Base-by-base conservation (phyloP, 2,329 filamentous ascomycete genomes). In the Reticulascus tulasneorum region DNA sequence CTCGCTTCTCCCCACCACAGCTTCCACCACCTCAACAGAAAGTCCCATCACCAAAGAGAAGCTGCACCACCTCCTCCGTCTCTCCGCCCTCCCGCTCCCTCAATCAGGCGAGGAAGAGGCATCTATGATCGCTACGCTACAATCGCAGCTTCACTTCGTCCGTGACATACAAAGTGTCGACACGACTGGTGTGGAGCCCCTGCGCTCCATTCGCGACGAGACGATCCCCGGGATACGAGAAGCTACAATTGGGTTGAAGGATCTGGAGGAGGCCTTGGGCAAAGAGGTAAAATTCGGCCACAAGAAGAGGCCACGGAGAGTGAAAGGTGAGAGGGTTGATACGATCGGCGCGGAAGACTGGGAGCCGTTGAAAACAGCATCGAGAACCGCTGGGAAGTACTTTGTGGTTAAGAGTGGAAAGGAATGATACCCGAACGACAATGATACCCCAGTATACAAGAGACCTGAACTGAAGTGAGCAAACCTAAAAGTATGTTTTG, bases 91-190 rank as follows among this genome's bases (percentile, higher is more conserved):
- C 0, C 89, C 91, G 0, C 73, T 73, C 2, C 89, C 91, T 0
- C 63, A 70, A 13, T 70, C 70, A 3, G 47, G 66, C 2, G 69
- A 69, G 33, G 82, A 89, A 49, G 84, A 94, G 56, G 52, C 66
- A 0, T 63, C 70, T 18, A 87, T 95, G 77, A 73, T 94, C 4
- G 56, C 73, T 16, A 90, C 83, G 2, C 73, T 98, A 3, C 74
- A 82, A 34, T 79, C 84, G 21, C 93, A 98, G 56, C 75, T 98
- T 0, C 83, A 85, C 52, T 98, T 98, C 54, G 89, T 97, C n/a
- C 81, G 78, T 43, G 79, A 88, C 44, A 81, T 97, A 15, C 90
- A 94, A 54, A 67, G 73, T 28, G 82, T 95, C 31, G 76, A 94
- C 57, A 90, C 87, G 1, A 63, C 70, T 0, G 79, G 75, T 4